Conservation (phyloP, 2,329 filamentous ascomycete species). For the Proliferodiscus dingleyae region DNA sequence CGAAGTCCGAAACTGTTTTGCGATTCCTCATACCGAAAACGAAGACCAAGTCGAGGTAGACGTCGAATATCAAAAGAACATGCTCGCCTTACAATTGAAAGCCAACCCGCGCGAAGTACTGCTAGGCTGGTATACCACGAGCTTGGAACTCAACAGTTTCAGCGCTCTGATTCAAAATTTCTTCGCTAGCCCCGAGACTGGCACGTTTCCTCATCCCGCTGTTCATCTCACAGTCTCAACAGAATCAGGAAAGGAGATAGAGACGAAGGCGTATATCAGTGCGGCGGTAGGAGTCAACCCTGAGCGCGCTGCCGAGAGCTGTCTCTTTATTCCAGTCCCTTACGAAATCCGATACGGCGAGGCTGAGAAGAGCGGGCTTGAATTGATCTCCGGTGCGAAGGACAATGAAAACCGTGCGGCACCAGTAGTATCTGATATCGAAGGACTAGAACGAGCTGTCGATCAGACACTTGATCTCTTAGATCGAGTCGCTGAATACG, state of each 20-base stretch:
- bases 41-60: constrained; percentile 99
- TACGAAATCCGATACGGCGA: constrained; percentile 90
- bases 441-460: constrained; percentile 78
- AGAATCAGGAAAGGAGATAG: constrained; percentile 80
- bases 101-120: constrained; percentile 90
- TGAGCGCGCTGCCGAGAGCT: constrained; percentile 92
- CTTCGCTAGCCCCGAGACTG: constrained; percentile 93
- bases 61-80: constrained; percentile 99
- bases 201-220: constrained; percentile 95
- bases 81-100: constrained; percentile 91
- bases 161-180: constrained; percentile 99
- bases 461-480: constrained; percentile 86
- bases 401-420: constrained; percentile 70
- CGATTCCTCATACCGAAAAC: constrained; percentile 96
- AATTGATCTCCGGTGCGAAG: constrained; percentile 78
- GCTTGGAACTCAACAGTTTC: constrained; percentile 95
- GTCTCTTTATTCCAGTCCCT: constrained; percentile 94
- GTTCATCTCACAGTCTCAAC: constrained; percentile 95
- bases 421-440: constrained; percentile 78
- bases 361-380: constrained; percentile 69
- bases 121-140: constrained; percentile 97
- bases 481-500: constrained; percentile 86
- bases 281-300: constrained; percentile 91
- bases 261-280: constrained; percentile 87
- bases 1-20: constrained; percentile 93